Base-by-base conservation (phyloP, 257 asterid species). In the Ilex aquifolium region DNA sequence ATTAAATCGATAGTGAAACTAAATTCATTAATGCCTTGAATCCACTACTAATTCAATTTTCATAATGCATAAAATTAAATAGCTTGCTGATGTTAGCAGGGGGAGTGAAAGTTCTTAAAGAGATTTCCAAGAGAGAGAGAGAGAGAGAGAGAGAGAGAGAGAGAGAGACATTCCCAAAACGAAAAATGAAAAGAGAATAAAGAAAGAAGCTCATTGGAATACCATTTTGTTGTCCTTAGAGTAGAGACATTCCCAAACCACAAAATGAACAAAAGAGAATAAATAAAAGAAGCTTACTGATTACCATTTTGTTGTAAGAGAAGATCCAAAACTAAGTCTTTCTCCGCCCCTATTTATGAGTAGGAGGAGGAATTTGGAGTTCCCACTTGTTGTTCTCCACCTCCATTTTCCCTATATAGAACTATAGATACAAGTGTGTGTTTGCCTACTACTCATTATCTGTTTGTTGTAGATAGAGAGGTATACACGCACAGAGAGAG, bases 211-310 rank as follows among this genome's bases (percentile, higher is more conserved):
- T 71, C 69, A 55, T 63, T 53, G 27, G 59, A 50, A 70, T 64
- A 52, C 81, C 70, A 74, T 76, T 79, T 76, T 74, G 66, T 78
- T 76, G 82, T 21, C 27, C 27, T 21, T 21, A 63, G 46, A 4
- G 31, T 46, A 50, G 31, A 63, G 31, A 16, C 15, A 31, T 17
- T 63, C 49, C 17, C 32, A 63, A 8, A 63, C 39, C 0, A 40
- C 44, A 13, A 16, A 57, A 46, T 39, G 6, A 29, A 21, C 13
- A 63, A 29, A 57, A 17, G 16, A 51, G 57, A 61, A 3, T 53
- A 31, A 56, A 65, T 10, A 29, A 2, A 10, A 59, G 13, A 53
- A 62, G 21, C 16, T 31, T 12, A 40, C 57, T n/a, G 30, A 31
- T 56, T 61, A 61, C 74, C 76, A 59, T 75, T 66, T 70, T 46